Evolutionary conservation across 2,329 filamentous ascomycete species (phyloP).

Genomic region (Colletotrichum chlorophyti): DNA sequence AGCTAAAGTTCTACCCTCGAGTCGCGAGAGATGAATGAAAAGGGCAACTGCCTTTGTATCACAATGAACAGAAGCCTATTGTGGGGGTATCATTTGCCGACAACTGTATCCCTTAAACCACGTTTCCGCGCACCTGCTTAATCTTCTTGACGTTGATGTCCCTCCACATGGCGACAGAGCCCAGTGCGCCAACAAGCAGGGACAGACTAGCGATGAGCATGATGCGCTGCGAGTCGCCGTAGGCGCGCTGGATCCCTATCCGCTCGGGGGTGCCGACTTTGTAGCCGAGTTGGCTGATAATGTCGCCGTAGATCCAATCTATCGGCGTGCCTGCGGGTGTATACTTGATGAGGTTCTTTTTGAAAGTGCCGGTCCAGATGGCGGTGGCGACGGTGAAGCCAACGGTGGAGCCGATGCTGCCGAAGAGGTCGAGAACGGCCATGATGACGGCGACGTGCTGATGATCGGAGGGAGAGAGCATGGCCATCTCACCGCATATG

Average conservation of each 20-base stretch:
- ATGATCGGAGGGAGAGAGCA: conserved; percentile 66
- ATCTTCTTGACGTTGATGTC: conserved; percentile 57
- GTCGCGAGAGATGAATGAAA: neutral
- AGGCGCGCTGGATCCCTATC: conserved; percentile 65
- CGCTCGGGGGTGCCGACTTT: conserved; percentile 55
- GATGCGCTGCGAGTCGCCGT: conserved; percentile 58
- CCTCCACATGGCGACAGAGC: conserved; percentile 53
- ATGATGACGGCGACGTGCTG: conserved; percentile 66
- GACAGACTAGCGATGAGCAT: conserved; percentile 58
- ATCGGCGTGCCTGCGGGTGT: conserved; percentile 51
- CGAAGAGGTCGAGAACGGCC: conserved; percentile 66
- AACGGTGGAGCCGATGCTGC: conserved; percentile 65
- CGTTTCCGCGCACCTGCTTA: conserved; percentile 47
- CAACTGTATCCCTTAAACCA: conserved; percentile 36
- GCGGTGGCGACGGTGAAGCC: conserved; percentile 67
- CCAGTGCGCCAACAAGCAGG: conserved; percentile 48
- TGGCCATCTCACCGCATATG: conserved; percentile 66
- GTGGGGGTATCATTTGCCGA: conserved; percentile 16
- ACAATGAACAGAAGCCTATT: neutral
- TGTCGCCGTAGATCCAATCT: conserved; percentile 51
- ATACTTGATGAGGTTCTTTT: conserved; percentile 53
- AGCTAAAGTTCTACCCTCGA: neutral
- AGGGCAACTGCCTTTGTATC: conserved; percentile 1
- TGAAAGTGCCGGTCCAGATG: conserved; percentile 69
- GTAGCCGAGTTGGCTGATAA: conserved; percentile 63